A percentile compares a stretch with the other conserved stretches of the same genome.
phyloP scores from a whole-genome alignment of 2,329 filamentous ascomycete species.

The Cladobotryum protrusum region DNA sequence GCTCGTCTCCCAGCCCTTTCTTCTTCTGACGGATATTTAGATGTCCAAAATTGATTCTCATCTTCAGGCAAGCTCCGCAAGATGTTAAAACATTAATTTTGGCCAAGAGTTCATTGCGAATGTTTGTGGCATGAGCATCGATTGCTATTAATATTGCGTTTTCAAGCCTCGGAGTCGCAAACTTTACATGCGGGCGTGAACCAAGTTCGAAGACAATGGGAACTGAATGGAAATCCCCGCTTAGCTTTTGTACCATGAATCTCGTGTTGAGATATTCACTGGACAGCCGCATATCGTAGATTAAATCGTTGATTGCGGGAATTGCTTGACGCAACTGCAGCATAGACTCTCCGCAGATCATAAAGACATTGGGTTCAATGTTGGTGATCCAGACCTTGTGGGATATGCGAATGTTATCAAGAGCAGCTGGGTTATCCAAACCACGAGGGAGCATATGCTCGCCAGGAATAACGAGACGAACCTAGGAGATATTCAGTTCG shows the following conservation, averaged over 20 bases:
- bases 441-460: slow-evolving; percentile 21
- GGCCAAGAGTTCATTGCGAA: slow-evolving; percentile 15
- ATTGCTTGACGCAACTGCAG: slow-evolving; percentile 23
- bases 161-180: not conserved
- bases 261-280: slow-evolving; percentile 18
- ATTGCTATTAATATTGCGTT: not conserved
- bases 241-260: slow-evolving; percentile 24
- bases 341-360: slow-evolving; percentile 20
- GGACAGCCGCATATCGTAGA: slow-evolving; percentile 27
- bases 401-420: slow-evolving; percentile 24
- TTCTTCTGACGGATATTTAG: slow-evolving; percentile 22
- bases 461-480: slow-evolving; percentile 24
- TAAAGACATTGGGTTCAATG: slow-evolving; percentile 19
- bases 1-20: slow-evolving; percentile 17
- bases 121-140: slow-evolving; percentile 13
- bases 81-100: slow-evolving; percentile 21
- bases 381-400: slow-evolving; percentile 27
- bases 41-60: slow-evolving; percentile 29
- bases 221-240: slow-evolving; percentile 8
- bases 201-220: slow-evolving; percentile 19
- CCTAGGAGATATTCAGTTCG: slow-evolving; percentile 10
- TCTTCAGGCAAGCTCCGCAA: slow-evolving; percentile 20
- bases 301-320: slow-evolving; percentile 22
- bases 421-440: slow-evolving; percentile 16
- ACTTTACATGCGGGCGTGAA: slow-evolving; percentile 17